Percentiles rank a stretch among this genome's conserved stretches.
Conservation (phyloP, 2,329 filamentous ascomycete species). For the Nigrograna mackinnonii region DNA sequence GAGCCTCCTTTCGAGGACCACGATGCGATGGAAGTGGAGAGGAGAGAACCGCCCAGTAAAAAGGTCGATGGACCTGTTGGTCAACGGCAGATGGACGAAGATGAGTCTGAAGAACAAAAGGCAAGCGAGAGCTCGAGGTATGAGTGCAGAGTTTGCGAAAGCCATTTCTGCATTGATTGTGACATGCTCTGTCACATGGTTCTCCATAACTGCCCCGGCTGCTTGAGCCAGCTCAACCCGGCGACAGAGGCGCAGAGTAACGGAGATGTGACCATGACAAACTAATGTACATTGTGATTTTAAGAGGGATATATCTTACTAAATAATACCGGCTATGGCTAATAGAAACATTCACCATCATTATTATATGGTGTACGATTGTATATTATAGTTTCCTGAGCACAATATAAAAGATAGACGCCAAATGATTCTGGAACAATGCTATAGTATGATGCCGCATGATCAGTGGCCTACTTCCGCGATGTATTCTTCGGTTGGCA, state of each 20-base stretch:
- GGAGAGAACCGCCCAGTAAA: slow-evolving; percentile 13
- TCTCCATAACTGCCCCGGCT: slow-evolving; percentile 94
- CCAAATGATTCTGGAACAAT: too few species aligned
- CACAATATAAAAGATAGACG: too few species aligned
- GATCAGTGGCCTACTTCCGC: too few species aligned
- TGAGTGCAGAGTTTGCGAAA: slow-evolving; percentile 81
- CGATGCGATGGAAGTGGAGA: slow-evolving; percentile 12
- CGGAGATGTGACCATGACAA: slow-evolving; percentile 32
- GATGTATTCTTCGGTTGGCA: too few species aligned
- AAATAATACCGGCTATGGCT: too few species aligned
- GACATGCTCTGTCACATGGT: slow-evolving; percentile 95
- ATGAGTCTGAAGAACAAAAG: slow-evolving; percentile 40
- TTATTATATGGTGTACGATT: too few species aligned
- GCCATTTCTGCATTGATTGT: slow-evolving; percentile 98
- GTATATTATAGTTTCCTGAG: too few species aligned
- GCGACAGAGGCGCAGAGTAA: slow-evolving; percentile 12
- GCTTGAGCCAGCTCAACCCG: slow-evolving; percentile 55
- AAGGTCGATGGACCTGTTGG: slow-evolving; percentile 10
- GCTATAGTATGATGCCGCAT: too few species aligned
- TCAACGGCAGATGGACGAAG: slow-evolving; percentile 16
- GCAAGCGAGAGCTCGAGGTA: slow-evolving; percentile 86
- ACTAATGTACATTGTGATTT: too few species aligned
- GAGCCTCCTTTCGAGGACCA: slow-evolving; percentile 17
- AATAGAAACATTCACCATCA: too few species aligned
- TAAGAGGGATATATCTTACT: too few species aligned